phyloP scores from a whole-genome alignment of 208 protist genomes.

The Acanthamoeba triangularis region DNA sequence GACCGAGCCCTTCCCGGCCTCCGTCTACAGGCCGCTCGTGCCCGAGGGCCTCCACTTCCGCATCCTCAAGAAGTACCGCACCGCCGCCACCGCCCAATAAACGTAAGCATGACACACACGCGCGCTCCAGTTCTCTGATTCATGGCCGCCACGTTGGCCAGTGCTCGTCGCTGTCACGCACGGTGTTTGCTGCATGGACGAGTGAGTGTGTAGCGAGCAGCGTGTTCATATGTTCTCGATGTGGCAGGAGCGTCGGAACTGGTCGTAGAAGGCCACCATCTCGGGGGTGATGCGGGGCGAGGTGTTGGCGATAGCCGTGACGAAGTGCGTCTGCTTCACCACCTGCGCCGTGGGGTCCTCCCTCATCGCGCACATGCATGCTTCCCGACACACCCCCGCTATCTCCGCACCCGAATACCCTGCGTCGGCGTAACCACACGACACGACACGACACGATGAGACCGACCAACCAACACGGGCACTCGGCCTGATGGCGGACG shows the following conservation, averaged over 20 bases:
- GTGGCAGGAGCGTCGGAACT: conserved; percentile 10
- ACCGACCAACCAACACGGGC: not conserved
- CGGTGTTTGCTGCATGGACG: no score
- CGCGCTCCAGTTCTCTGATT: not conserved
- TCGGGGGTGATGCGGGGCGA: conserved; percentile 43
- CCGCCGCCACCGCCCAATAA: not conserved
- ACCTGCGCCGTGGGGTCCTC: conserved; percentile 31
- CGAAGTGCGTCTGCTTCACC: conserved; percentile 67
- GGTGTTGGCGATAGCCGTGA: not conserved
- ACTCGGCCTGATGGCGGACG: no score
- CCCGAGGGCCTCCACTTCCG: conserved; percentile 50
- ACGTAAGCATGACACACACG: not conserved
- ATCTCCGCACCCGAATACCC: conserved; percentile 72
- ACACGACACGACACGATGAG: not conserved
- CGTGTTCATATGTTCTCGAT: conserved; percentile 22
- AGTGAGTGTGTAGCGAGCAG: not conserved
- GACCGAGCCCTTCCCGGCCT: conserved; percentile 38
- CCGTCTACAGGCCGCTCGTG: conserved; percentile 43
- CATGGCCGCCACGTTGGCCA: no score
- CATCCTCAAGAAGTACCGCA: conserved; percentile 49
- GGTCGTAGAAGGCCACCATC: conserved; percentile 73
- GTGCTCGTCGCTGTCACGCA: no score
- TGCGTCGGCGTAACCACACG: not conserved
- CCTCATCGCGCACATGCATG: conserved; percentile 64
- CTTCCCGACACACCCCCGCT: conserved; percentile 58